Evolutionary conservation across 31 red algal genomes (phyloP).

Genomic region (Odonthalia washingtoniensis): DNA sequence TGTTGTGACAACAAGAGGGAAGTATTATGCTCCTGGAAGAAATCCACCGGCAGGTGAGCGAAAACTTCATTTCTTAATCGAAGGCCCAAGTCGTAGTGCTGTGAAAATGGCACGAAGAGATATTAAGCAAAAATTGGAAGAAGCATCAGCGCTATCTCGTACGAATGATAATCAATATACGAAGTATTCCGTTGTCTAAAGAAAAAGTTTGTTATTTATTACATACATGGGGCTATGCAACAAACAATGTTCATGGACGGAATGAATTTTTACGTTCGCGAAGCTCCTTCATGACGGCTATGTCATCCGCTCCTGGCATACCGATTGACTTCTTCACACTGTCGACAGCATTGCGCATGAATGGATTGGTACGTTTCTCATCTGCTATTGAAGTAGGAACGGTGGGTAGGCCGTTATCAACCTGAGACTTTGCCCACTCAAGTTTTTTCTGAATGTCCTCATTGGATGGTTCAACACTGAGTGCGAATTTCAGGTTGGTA

Average conservation of each 20-base stretch:
- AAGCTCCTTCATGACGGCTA: slow-evolving; percentile 67
- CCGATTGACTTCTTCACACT: slow-evolving; percentile 51
- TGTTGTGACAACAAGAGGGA: slow-evolving; percentile 84
- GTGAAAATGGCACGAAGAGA: slow-evolving; percentile 81
- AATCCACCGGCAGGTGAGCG: slow-evolving; percentile 86
- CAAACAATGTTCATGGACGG: slow-evolving; percentile 33
- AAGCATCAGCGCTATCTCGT: slow-evolving; percentile 75
- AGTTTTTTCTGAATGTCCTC: slow-evolving; percentile 63
- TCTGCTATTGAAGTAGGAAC: slow-evolving; percentile 82
- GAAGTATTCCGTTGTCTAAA: slow-evolving; percentile 90
- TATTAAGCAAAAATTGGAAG: slow-evolving; percentile 88
- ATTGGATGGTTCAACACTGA: slow-evolving; percentile 79
- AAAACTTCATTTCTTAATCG: slow-evolving; percentile 90
- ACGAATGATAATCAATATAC: slow-evolving; percentile 81
- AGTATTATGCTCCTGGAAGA: slow-evolving; percentile 83
- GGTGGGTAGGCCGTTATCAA: slow-evolving; percentile 57
- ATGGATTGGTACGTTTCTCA: slow-evolving; percentile 90
- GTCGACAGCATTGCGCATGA: slow-evolving; percentile 71
- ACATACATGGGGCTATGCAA: too few species aligned
- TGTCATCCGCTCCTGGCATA: slow-evolving; percentile 41
- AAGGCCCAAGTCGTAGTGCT: slow-evolving; percentile 79
- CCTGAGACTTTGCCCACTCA: slow-evolving; percentile 66
- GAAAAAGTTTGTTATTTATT: too few species aligned
- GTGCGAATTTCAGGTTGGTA: slow-evolving; percentile 88
- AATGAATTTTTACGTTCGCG: slow-evolving; percentile 87